Evolutionary conservation across 768 basidiomycete genomes (phyloP), one percentile per base, ranked within the genome.

Genomic region (Trametes villosa): DNA sequence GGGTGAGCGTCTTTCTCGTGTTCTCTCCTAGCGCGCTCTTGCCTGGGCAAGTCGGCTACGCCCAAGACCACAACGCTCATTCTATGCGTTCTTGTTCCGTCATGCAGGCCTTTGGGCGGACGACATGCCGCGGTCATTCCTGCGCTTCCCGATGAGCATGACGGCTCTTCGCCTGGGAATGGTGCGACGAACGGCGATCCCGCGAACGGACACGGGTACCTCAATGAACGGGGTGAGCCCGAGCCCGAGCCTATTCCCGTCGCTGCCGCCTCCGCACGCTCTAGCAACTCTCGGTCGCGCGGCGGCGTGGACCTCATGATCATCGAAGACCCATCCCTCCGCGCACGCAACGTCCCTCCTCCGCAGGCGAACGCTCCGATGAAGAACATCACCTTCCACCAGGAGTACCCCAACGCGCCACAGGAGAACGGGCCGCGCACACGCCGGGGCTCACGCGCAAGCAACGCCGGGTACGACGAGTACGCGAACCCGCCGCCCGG

Each of bases 71-170:
- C 24, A 22, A 24, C 44, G 8, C 13, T 29, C 64, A 41, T 48
- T 59, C 63, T 57, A 66, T 46, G 20, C 41, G 20, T 20, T 57
- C 27, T 66, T 62, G 56, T 44, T 53, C 48, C 59, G 54, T 51
- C 70, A 50, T 70, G 68, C 70, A 91, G 89, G 65, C 87, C 84
- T 45, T 80, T 92, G 57, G 91, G 91, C 56, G 91, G 91, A 67
- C 80, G 91, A 38, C 91, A 92, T 66, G 91, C 91, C 36, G 86
- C 89, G 62, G 91, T 92, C 54, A 88, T 88, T 51, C 90, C 90
- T 46, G 90, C 90, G 0, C 77, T 91, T 7, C 88, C 89, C 9
- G 91, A 92, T 68, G 89, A 90, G n/a, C 55, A 65, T 18, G 69
- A 68, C 6, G 50, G 55, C 15, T 12, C 54, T n/a, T 52, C 61